Conservation (phyloP, 352 stramenopile species). For the Pythium guiyangense region DNA sequence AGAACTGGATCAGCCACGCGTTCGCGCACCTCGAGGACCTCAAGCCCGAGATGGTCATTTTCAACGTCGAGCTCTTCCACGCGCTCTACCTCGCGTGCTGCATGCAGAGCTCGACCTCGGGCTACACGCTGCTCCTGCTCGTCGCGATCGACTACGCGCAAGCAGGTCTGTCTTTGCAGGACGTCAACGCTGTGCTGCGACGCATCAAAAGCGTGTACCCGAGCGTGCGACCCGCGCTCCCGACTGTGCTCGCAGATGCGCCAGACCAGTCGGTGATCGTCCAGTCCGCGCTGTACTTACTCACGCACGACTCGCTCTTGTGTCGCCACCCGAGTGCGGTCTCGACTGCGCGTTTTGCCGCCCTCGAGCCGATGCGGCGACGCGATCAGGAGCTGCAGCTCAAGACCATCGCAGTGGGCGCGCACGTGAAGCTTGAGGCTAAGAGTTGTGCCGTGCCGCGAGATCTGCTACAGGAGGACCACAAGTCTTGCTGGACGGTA, state of each 20-base stretch:
- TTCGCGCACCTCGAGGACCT: slow-evolving; percentile 13
- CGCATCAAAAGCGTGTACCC: not conserved
- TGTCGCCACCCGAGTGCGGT: not conserved
- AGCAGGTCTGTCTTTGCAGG: not conserved
- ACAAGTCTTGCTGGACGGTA: not conserved
- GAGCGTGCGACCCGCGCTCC: not conserved
- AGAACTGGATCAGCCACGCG: slow-evolving; percentile 1
- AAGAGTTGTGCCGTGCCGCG: not conserved
- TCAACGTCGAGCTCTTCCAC: slow-evolving; percentile 54
- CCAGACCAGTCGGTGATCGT: not conserved
- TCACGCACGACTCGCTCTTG: not conserved
- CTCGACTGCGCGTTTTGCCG: not conserved
- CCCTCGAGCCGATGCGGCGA: not conserved
- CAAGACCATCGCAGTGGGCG: not conserved
- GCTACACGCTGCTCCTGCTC: slow-evolving; percentile 18
- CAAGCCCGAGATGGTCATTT: slow-evolving; percentile 39
- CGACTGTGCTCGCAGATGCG: not conserved
- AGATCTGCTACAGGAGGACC: not conserved
- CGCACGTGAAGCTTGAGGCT: not conserved
- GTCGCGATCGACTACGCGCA: slow-evolving; percentile 24
- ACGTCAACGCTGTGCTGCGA: not conserved
- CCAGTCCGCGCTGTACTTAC: not conserved
- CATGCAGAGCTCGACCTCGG: slow-evolving; percentile 29
- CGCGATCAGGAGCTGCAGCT: not conserved
- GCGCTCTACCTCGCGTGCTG: slow-evolving; percentile 34